Conservation (phyloP, 768 basidiomycete genomes). For the Tulasnella sp. region DNA sequence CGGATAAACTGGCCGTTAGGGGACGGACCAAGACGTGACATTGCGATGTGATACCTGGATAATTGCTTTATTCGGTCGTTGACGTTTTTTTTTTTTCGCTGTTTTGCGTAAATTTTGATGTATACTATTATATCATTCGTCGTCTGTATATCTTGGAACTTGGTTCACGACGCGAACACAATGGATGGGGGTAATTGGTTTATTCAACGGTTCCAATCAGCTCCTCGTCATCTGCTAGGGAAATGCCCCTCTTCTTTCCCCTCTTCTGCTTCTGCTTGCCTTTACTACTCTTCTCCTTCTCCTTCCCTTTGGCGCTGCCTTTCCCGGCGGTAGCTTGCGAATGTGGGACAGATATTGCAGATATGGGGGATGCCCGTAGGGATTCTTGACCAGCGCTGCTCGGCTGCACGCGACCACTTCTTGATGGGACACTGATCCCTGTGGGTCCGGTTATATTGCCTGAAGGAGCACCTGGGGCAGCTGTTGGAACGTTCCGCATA, state of each 20-base stretch:
- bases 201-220: slow-evolving; percentile 8
- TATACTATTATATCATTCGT: no score
- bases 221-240: slow-evolving; percentile 5
- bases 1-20: no score
- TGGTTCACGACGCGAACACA: no score
- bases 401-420: neutral
- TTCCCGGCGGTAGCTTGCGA: neutral
- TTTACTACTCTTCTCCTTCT: neutral
- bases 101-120: no score
- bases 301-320: neutral
- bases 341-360: neutral
- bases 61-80: no score
- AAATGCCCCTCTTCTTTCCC: neutral
- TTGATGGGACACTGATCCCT: neutral
- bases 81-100: no score
- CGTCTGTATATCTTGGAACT: no score
- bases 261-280: slow-evolving; percentile 1
- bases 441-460: neutral
- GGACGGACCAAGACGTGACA: no score
- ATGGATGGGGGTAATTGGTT: no score
- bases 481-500: no score
- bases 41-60: no score
- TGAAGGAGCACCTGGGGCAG: neutral
- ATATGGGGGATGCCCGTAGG: neutral
- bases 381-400: neutral